Evolutionary conservation across 768 basidiomycete species (phyloP), one percentile per base, ranked within the genome.

Genomic region (Xanthoconium purpureum): DNA sequence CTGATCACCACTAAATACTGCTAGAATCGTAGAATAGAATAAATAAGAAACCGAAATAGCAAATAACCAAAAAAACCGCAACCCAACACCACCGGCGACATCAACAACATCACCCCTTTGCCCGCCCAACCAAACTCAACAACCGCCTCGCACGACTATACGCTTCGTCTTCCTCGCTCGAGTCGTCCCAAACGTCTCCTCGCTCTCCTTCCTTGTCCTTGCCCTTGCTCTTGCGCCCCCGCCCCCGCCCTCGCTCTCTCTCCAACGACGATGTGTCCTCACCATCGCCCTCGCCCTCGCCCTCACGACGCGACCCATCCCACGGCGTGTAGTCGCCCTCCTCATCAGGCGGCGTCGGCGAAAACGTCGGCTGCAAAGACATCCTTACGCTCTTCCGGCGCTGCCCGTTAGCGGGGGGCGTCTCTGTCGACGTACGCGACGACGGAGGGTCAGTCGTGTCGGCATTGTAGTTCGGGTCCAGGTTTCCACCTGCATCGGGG

Each of bases 351-450:
- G 89, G 88, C 2, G 89, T 80, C 0, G 84, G 73, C 7, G 87
- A 87, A 67, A 87, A 90, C 35, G 87, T 89, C 11, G 91, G 91
- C 43, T 84, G 79, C 37, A 91, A 69, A 30, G 87, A 89, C 50
- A 93, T 85, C 8, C 91, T 77, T 35, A 93, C 91, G 63, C 88
- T 90, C 72, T 92, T 92, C 36, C 79, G 66, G 12, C 81, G 70
- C 2, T n/a, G 45, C 24, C 24, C 24, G 4, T 24, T 24, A 11
- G 9, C 51, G 0, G 73, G 51, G 0, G 47, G 62, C 10, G 56
- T 59, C 39, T 58, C 63, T 0, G 61, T 62, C 35, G 65, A 64
- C 3, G 24, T 45, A 28, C 28, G 55, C 29, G 68, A 65, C 18
- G 69, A 51, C 3, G 63, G 36, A 0, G 55, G 39, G 12, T 20